Percentiles rank a stretch among this genome's conserved stretches.
Evolutionary conservation across 2,329 filamentous ascomycete genomes (phyloP).

Genomic region (Mycosphaerella arachidis): DNA sequence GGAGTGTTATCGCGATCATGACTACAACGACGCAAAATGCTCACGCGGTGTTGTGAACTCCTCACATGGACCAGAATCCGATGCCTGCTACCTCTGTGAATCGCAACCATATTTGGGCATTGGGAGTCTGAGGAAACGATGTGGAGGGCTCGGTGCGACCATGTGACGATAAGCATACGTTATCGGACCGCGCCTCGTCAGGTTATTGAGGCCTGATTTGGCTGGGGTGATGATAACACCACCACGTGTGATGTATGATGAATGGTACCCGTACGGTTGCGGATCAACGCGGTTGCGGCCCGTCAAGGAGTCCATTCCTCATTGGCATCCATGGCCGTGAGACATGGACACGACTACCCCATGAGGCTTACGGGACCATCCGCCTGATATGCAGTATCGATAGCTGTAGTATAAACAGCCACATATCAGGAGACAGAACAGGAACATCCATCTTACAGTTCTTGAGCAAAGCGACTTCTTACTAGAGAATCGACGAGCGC

Average conservation of each 20-base stretch:
- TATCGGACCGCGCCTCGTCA: neutral
- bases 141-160: neutral
- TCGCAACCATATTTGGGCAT: slow-evolving; percentile 4
- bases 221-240: neutral
- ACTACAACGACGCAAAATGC: neutral
- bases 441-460: neutral
- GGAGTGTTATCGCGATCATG: neutral
- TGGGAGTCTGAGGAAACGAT: neutral
- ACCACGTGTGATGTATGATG: neutral
- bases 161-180: neutral
- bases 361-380: slow-evolving; percentile 3
- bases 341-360: neutral
- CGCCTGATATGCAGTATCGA: neutral
- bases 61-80: neutral
- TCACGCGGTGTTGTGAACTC: neutral
- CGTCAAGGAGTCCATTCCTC: neutral
- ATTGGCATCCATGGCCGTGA: neutral
- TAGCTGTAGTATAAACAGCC: neutral
- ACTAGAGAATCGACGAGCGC: neutral
- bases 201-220: neutral
- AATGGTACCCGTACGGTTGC: neutral
- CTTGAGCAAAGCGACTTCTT: neutral
- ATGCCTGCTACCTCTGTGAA: neutral
- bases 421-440: neutral
- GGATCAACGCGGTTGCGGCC: neutral